Conservation (phyloP, 345 rosid genomes). For the Rhodomyrtus tomentosa region DNA sequence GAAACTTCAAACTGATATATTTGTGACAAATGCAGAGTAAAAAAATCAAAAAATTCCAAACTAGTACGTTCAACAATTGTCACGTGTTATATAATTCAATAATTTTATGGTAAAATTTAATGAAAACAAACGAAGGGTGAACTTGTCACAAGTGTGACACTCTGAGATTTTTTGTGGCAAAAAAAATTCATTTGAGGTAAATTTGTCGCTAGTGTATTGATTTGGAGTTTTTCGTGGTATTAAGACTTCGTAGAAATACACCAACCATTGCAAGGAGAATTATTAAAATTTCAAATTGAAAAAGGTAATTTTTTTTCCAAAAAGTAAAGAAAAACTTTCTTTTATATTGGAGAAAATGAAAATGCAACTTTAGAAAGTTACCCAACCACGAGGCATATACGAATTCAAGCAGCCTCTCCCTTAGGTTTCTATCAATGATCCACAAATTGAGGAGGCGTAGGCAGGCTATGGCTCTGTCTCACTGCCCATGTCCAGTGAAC, state of each 20-base stretch:
- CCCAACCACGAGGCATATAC: background rate
- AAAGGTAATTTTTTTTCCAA: background rate
- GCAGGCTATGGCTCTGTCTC: background rate
- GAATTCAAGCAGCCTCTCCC: background rate
- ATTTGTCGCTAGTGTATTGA: too few relatives aligned
- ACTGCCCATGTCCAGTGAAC: background rate
- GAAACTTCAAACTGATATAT: too few relatives aligned
- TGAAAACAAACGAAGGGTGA: too few relatives aligned
- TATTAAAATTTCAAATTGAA: background rate
- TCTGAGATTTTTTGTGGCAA: too few relatives aligned
- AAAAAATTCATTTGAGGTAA: too few relatives aligned
- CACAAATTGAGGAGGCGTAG: background rate
- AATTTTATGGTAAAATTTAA: too few relatives aligned
- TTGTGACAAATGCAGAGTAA: too few relatives aligned
- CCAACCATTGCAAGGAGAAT: background rate
- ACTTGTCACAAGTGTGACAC: too few relatives aligned
- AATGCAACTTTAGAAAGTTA: background rate
- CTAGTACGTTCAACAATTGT: too few relatives aligned
- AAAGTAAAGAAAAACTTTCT: background rate
- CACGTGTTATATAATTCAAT: too few relatives aligned
- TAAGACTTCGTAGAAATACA: background rate
- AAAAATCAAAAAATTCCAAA: too few relatives aligned
- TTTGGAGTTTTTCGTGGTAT: too few relatives aligned
- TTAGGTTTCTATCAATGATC: background rate
- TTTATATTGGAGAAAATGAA: background rate